Conservation (phyloP, 2,329 filamentous ascomycete genomes). For the Mycosphaerella sp. region DNA sequence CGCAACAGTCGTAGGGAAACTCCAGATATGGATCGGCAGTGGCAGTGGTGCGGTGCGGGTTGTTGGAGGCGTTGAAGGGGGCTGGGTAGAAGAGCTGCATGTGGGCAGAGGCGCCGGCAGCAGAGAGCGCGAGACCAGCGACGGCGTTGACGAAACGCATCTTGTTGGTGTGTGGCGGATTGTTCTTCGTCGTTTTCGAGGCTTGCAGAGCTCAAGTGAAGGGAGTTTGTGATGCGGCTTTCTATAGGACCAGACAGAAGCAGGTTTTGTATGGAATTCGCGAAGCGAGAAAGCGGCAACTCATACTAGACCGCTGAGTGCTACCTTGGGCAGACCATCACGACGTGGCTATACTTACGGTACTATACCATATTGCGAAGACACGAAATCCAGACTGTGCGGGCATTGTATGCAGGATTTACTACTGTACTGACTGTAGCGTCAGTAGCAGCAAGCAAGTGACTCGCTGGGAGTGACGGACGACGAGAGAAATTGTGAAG, state of each 20-base stretch:
- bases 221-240: neutral
- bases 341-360: neutral
- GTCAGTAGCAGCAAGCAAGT: too few species aligned
- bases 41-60: constrained; percentile 36
- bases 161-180: neutral
- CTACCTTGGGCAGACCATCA: neutral
- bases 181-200: neutral
- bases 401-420: too few species aligned
- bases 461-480: too few species aligned
- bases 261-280: neutral
- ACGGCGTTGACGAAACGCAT: constrained; percentile 12
- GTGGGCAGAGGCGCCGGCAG: neutral
- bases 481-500: too few species aligned
- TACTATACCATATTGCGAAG: neutral
- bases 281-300: neutral
- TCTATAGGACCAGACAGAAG: neutral
- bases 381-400: too few species aligned
- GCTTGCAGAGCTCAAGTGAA: neutral
- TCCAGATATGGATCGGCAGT: constrained; percentile 35
- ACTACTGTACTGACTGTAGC: too few species aligned
- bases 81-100: constrained; percentile 39
- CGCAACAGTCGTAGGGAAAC: constrained; percentile 44
- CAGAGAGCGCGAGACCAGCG: constrained; percentile 7
- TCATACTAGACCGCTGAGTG: neutral
- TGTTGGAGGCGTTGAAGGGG: constrained; percentile 41